Evolutionary conservation across 2,329 filamentous ascomycete species (phyloP).

Genomic region (Seiridium unicorne): DNA sequence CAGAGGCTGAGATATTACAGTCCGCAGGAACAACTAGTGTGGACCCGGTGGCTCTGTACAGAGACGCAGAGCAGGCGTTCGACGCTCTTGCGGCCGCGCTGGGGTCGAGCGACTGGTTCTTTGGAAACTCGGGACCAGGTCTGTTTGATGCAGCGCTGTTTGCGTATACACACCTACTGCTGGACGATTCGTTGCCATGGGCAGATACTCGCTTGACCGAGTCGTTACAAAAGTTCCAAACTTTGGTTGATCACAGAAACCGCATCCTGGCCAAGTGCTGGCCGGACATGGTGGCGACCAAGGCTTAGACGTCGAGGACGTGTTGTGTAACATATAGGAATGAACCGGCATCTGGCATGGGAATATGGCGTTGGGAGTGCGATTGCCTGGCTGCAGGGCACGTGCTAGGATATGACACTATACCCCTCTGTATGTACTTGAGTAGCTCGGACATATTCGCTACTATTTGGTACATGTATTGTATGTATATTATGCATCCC

Average conservation of each 20-base stretch:
- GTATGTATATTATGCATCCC: background rate
- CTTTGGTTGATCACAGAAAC: slow-evolving; percentile 64
- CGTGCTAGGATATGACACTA: background rate
- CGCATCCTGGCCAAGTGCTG: slow-evolving; percentile 54
- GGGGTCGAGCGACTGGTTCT: slow-evolving; percentile 45
- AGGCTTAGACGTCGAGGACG: background rate
- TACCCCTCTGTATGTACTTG: background rate
- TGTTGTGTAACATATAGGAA: background rate
- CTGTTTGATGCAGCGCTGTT: slow-evolving; percentile 89
- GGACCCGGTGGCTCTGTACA: slow-evolving; percentile 38
- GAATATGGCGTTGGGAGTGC: background rate
- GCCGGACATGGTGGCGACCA: slow-evolving; percentile 5
- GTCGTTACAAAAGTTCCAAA: slow-evolving; percentile 54
- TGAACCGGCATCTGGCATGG: background rate
- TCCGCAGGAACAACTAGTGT: slow-evolving; percentile 37
- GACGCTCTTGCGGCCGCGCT: slow-evolving; percentile 44
- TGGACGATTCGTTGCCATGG: slow-evolving; percentile 66
- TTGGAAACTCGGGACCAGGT: slow-evolving; percentile 52
- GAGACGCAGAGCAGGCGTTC: slow-evolving; percentile 43
- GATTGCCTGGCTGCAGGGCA: background rate
- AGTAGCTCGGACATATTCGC: no score
- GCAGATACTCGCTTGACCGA: slow-evolving; percentile 57
- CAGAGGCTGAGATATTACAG: slow-evolving; percentile 71
- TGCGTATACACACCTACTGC: slow-evolving; percentile 80
- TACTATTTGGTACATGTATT: no score